These are phyloP conservation scores for Rhodotorula paludigena DNA, from an alignment of 768 basidiomycete species.

Conservation along the genomic window DNA sequence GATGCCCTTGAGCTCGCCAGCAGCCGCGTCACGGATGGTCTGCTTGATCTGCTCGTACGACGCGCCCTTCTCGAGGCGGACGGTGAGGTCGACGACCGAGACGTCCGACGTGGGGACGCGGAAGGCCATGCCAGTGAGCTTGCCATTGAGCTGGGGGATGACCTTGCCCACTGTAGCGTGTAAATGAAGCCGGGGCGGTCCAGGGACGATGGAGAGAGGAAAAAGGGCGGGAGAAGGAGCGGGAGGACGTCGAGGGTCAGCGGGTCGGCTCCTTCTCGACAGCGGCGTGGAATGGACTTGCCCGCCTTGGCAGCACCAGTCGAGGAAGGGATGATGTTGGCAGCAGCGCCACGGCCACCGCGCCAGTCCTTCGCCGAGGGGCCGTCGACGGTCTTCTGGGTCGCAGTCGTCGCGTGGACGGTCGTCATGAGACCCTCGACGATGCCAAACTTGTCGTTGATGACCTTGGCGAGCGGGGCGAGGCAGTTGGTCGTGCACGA, in stretches of 20 bases:
- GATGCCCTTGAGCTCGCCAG: conserved; percentile 61
- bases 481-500: conserved; percentile 99
- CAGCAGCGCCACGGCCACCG: conserved; percentile 88
- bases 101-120: conserved; percentile 87
- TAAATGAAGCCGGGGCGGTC: no score
- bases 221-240: no score
- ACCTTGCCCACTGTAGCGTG: conserved; percentile 48
- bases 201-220: no score
- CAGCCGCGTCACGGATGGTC: conserved; percentile 71
- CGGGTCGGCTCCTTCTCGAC: no score
- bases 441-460: conserved; percentile 95
- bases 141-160: conserved; percentile 92
- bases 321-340: conserved; percentile 99
- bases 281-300: no score
- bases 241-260: no score
- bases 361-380: conserved; percentile 96
- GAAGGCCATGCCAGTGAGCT: conserved; percentile 89
- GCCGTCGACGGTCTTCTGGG: conserved; percentile 63
- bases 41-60: conserved; percentile 87
- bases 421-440: conserved; percentile 98
- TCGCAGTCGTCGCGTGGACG: conserved; percentile 51
- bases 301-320: conserved; percentile 86
- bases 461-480: conserved; percentile 96
- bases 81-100: conserved; percentile 96
- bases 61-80: conserved; percentile 77